phyloP scores from a whole-genome alignment of 208 protist species.

The Angomonas deanei region DNA sequence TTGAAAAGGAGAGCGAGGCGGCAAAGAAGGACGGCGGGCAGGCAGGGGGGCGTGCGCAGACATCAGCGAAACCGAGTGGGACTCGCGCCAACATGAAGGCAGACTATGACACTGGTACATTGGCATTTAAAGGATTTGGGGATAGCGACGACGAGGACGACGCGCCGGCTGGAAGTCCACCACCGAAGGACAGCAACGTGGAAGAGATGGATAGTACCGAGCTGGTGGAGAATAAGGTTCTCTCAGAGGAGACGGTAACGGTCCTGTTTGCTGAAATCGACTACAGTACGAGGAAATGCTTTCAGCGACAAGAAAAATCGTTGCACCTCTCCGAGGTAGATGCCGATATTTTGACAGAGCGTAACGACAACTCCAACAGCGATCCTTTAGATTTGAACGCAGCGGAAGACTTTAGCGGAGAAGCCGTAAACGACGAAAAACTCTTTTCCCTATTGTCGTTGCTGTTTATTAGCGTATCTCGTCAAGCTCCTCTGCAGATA shows the following conservation, averaged over 20 bases:
- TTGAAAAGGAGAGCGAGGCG: not conserved
- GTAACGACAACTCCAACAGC: not conserved
- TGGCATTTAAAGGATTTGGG: constrained; percentile 61
- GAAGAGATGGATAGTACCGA: too few relatives aligned
- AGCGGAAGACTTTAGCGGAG: not conserved
- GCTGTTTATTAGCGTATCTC: constrained; percentile 4
- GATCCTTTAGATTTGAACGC: not conserved
- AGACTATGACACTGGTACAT: constrained; percentile 71
- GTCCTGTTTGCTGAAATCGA: constrained; percentile 10
- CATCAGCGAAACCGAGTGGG: not conserved
- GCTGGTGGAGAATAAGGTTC: not conserved
- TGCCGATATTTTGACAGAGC: not conserved
- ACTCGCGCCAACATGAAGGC: constrained; percentile 27
- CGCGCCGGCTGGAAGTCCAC: not conserved
- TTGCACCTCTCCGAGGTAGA: too few relatives aligned
- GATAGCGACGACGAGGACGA: constrained; percentile 38
- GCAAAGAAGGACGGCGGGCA: not conserved
- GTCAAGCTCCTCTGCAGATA: not conserved
- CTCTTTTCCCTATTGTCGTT: constrained; percentile 5
- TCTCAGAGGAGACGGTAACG: not conserved
- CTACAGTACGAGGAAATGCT: not conserved
- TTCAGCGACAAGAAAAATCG: not conserved
- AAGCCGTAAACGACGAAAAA: constrained; percentile 4
- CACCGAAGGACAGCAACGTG: not conserved
- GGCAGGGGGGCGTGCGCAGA: not conserved